Percentiles rank a stretch among this genome's conserved stretches.
Evolutionary conservation across 2,329 filamentous ascomycete genomes (phyloP).

Genomic region (Aureobasidium lini): DNA sequence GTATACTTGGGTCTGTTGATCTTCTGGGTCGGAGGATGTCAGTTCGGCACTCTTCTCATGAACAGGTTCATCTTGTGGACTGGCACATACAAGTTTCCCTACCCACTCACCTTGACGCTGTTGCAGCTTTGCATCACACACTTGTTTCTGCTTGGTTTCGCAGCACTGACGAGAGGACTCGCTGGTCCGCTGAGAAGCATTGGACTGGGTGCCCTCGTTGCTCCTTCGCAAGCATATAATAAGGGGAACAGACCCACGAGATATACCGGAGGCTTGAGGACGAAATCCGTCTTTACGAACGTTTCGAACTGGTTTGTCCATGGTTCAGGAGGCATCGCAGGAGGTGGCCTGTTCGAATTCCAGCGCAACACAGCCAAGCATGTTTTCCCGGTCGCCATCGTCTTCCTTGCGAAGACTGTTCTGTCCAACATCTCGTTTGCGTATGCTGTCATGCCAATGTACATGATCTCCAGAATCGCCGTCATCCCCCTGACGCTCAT

Average conservation of each 20-base stretch:
- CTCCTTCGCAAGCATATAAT: conserved; percentile 30
- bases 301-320: conserved; percentile 31
- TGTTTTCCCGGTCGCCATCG: conserved; percentile 41
- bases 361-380: conserved; percentile 40
- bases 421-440: conserved; percentile 49
- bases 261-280: conserved; percentile 20
- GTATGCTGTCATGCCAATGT: conserved; percentile 46
- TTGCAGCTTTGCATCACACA: conserved; percentile 46
- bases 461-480: conserved; percentile 45
- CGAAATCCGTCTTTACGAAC: conserved; percentile 17
- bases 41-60: conserved; percentile 42
- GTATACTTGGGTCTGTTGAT: conserved; percentile 41
- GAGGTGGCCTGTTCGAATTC: conserved; percentile 48
- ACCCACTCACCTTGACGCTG: conserved; percentile 44
- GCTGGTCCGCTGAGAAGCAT: conserved; percentile 35
- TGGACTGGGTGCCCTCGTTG: conserved; percentile 37
- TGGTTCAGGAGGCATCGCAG: conserved; percentile 43
- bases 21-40: conserved; percentile 41
- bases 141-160: conserved; percentile 38
- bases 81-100: conserved; percentile 35
- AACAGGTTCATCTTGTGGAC: conserved; percentile 45
- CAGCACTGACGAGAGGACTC: conserved; percentile 42
- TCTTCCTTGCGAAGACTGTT: conserved; percentile 44
- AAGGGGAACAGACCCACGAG: conserved; percentile 14
- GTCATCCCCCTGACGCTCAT: conserved; percentile 44